Conservation (phyloP, 1,139 yeast genomes). For the Yamadazyma kanchanaburiensis region DNA sequence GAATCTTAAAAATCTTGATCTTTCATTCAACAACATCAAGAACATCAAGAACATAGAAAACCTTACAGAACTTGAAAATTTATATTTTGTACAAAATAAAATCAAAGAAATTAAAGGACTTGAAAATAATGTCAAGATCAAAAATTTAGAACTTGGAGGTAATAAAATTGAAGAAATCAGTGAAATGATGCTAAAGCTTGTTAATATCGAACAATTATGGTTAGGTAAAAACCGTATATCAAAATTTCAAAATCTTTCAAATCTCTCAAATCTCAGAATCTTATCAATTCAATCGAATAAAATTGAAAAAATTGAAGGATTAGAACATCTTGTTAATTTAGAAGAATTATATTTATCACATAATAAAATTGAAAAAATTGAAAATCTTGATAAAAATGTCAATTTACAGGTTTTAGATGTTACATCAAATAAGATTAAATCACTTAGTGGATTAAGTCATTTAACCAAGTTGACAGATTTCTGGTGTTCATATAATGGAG, state of each 20-base stretch:
- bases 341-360: slow-evolving; percentile 90
- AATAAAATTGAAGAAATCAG: slow-evolving; percentile 68
- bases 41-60: slow-evolving; percentile 78
- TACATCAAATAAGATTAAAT: slow-evolving; percentile 65
- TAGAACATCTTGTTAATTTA: slow-evolving; percentile 65
- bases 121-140: slow-evolving; percentile 54
- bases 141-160: slow-evolving; percentile 87
- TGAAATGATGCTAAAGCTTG: slow-evolving; percentile 51
- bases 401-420: slow-evolving; percentile 78
- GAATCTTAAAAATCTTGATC: slow-evolving; percentile 63
- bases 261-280: slow-evolving; percentile 63
- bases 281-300: slow-evolving; percentile 89
- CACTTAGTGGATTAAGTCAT: slow-evolving; percentile 64
- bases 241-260: slow-evolving; percentile 58
- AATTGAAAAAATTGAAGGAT: slow-evolving; percentile 74
- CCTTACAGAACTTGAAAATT: slow-evolving; percentile 57
- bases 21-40: slow-evolving; percentile 87
- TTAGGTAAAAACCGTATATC: slow-evolving; percentile 83
- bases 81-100: slow-evolving; percentile 88
- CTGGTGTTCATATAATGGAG: slow-evolving; percentile 84
- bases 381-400: slow-evolving; percentile 68
- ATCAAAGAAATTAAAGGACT: slow-evolving; percentile 71
- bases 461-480: slow-evolving; percentile 74
- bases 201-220: slow-evolving; percentile 77
- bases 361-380: slow-evolving; percentile 73